These are phyloP conservation scores for Inga oerstediana DNA, from an alignment of 306 rosid species.

Conservation along the genomic window DNA sequence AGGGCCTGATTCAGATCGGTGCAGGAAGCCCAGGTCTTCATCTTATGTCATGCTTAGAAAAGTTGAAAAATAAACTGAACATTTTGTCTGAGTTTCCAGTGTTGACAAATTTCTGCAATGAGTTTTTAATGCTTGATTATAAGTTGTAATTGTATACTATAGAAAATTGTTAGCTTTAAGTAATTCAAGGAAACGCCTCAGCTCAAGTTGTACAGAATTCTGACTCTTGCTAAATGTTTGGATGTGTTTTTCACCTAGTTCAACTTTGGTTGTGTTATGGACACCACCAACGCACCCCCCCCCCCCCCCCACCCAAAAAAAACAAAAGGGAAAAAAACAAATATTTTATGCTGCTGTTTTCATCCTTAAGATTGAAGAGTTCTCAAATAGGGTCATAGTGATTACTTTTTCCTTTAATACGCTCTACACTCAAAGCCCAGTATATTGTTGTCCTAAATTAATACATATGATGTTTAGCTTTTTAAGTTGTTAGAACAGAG, in stretches of 20 bases:
- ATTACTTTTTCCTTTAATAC: neutral
- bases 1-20: neutral
- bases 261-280: neutral
- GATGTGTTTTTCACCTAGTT: neutral
- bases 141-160: neutral
- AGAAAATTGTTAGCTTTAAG: neutral
- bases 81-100: neutral
- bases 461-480: too few species aligned
- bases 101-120: neutral
- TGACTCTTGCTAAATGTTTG: constrained; percentile 6
- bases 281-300: too few species aligned
- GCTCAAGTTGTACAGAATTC: constrained; percentile 14
- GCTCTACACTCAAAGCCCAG: neutral
- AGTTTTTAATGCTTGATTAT: neutral
- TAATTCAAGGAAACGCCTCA: constrained; percentile 6
- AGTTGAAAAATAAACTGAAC: neutral
- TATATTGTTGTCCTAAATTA: neutral
- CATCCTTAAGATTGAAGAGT: neutral
- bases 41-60: neutral
- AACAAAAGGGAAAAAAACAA: too few species aligned
- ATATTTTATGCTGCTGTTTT: neutral
- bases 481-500: too few species aligned
- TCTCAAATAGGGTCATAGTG: constrained; percentile 1
- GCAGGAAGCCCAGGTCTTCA: neutral
- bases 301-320: too few species aligned